Evolutionary conservation across 2,329 filamentous ascomycete species (phyloP).

Genomic region (Clarireedia monteithiana): DNA sequence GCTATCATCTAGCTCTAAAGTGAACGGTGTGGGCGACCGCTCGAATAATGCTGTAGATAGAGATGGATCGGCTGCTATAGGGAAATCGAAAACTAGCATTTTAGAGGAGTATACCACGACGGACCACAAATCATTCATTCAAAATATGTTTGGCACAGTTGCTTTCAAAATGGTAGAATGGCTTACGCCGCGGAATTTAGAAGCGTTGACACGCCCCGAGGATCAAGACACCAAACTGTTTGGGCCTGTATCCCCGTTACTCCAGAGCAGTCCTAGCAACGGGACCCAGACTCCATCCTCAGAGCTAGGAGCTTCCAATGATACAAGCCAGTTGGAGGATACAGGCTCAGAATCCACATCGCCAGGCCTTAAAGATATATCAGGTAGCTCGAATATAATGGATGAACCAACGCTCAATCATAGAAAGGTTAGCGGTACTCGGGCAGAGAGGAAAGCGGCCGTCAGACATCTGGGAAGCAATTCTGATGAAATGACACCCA

Average conservation of each 20-base stretch:
- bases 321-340: background rate
- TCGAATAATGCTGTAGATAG: background rate
- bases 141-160: conserved; percentile 57
- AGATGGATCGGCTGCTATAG: background rate
- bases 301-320: background rate
- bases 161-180: conserved; percentile 65
- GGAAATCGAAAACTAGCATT: background rate
- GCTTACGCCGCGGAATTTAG: conserved; percentile 48
- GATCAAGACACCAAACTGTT: background rate
- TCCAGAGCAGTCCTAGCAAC: background rate
- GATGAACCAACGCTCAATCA: background rate
- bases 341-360: background rate
- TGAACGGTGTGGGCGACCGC: background rate
- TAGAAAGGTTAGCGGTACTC: background rate
- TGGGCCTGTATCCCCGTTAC: background rate
- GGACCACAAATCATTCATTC: conserved; percentile 54
- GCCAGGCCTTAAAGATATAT: background rate
- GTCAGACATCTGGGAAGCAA: background rate
- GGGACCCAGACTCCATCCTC: background rate
- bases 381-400: background rate
- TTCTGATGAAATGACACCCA: background rate
- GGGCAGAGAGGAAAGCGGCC: background rate
- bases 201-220: conserved; percentile 14
- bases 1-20: background rate
- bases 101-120: conserved; percentile 33